Evolutionary conservation across 192 early-diverging fungal genomes (phyloP), one percentile per base, ranked within the genome.

Genomic region (Neocallimastix lanati): DNA sequence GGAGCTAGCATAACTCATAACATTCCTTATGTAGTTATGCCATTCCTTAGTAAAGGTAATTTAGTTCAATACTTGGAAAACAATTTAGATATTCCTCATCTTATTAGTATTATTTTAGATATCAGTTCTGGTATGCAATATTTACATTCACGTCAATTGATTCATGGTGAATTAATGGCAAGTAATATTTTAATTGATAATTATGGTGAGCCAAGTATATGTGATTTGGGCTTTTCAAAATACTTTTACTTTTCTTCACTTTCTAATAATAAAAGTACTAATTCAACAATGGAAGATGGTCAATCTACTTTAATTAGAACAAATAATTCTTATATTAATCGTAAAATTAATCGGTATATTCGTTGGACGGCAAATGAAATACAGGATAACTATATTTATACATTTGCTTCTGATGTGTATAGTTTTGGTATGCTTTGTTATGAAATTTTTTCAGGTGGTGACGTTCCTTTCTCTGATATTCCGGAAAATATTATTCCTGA

Each of bases 61-160:
- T 67, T 67, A n/a, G 50, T 67, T 11, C 50, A 67, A 67, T 67
- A 67, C 9, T n/a, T 67, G 25, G 50, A 67, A 67, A 67, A 67
- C n/a, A 25, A 67, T n/a, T 9, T 67, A n/a, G 50, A 67, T 67
- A 67, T 67, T 67, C 50, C 50, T 11, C 50, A n/a, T 4, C 25
- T 67, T 9, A n/a, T 67, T n/a, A 67, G 50, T 67, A 67, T 67
- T n/a, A 67, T 78, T 9, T 38, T 78, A 21, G 77, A 78, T 38
- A 78, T 78, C 27, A 38, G 30, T 38, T 38, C 30, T 11, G 77
- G 77, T 78, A 78, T 78, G 77, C 77, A 78, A 78, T 78, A 78
- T n/a, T 38, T 78, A 38, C 77, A 78, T n/a, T 78, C 77, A 4
- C 77, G 77, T 38, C 18, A 38, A 33, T 36, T 78, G n/a, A 38